Conservation (phyloP, 371 early-diverging fungal genomes). For the Blyttiomyces sp. region DNA sequence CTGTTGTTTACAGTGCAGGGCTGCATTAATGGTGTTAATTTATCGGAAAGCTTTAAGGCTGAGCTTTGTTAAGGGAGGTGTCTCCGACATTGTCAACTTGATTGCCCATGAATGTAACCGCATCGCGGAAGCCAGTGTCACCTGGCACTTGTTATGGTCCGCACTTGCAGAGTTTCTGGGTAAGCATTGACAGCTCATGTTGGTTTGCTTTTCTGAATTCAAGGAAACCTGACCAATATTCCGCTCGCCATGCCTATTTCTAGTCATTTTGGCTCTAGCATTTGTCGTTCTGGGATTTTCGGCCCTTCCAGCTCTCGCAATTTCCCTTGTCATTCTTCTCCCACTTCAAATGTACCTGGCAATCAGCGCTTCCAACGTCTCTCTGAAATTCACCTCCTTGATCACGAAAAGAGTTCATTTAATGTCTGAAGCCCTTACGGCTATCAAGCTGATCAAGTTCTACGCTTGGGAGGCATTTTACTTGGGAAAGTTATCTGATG, state of each 20-base stretch:
- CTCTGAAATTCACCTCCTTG: constrained; percentile 37
- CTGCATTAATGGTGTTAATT: constrained; percentile 64
- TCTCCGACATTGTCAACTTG: constrained; percentile 57
- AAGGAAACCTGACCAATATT: not conserved
- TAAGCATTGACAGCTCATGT: constrained; percentile 12
- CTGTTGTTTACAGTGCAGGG: constrained; percentile 39
- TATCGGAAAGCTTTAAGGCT: constrained; percentile 65
- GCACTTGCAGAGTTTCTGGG: constrained; percentile 58
- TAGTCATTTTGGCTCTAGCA: constrained; percentile 47
- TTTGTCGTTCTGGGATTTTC: constrained; percentile 49
- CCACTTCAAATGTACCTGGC: constrained; percentile 64
- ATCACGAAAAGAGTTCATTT: constrained; percentile 63
- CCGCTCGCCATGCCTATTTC: not conserved
- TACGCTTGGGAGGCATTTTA: constrained; percentile 67
- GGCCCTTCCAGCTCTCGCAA: constrained; percentile 51
- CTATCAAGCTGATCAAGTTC: constrained; percentile 73
- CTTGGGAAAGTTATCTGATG: constrained; percentile 30
- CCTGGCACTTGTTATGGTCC: constrained; percentile 69
- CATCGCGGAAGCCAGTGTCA: constrained; percentile 62
- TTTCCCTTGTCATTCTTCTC: constrained; percentile 55
- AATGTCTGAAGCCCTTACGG: constrained; percentile 68
- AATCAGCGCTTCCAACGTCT: constrained; percentile 39
- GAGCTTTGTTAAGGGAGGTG: constrained; percentile 58
- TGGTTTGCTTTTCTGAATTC: constrained; percentile 3
- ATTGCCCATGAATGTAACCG: constrained; percentile 62